Evolutionary conservation across 306 rosid species (phyloP).

Genomic region (Biancaea sappan): DNA sequence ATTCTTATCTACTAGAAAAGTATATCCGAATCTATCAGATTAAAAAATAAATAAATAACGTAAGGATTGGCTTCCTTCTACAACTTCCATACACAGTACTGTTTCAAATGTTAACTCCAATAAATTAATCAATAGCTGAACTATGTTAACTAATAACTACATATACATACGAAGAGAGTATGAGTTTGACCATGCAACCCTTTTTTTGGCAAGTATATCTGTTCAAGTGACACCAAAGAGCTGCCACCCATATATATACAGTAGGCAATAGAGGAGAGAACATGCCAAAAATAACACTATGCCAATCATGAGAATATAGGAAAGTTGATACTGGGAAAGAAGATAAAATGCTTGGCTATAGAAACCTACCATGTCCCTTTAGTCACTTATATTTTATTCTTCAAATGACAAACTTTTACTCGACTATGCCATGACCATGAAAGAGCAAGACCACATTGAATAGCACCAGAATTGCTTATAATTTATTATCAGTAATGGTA

Average conservation of each 20-base stretch:
- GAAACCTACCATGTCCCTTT: not conserved
- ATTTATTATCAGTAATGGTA: not conserved
- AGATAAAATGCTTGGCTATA: not conserved
- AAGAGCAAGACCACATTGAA: not conserved
- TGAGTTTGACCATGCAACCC: not conserved
- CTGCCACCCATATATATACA: not conserved
- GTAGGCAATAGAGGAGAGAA: not conserved
- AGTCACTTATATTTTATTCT: not conserved
- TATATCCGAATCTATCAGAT: too few species aligned
- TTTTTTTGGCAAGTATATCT: not conserved
- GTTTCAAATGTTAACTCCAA: not conserved
- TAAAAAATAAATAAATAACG: too few species aligned
- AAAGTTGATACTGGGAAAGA: not conserved
- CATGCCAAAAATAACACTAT: not conserved
- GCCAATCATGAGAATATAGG: not conserved
- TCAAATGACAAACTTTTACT: constrained; percentile 7
- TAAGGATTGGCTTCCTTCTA: too few species aligned
- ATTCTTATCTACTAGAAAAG: too few species aligned
- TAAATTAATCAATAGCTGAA: not conserved
- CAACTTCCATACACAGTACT: not conserved
- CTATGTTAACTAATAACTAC: not conserved
- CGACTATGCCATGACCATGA: not conserved
- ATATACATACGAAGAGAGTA: not conserved
- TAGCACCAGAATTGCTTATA: not conserved
- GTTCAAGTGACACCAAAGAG: not conserved